Base-by-base conservation (phyloP, 352 stramenopile species). In the Globisporangium emineosum region DNA sequence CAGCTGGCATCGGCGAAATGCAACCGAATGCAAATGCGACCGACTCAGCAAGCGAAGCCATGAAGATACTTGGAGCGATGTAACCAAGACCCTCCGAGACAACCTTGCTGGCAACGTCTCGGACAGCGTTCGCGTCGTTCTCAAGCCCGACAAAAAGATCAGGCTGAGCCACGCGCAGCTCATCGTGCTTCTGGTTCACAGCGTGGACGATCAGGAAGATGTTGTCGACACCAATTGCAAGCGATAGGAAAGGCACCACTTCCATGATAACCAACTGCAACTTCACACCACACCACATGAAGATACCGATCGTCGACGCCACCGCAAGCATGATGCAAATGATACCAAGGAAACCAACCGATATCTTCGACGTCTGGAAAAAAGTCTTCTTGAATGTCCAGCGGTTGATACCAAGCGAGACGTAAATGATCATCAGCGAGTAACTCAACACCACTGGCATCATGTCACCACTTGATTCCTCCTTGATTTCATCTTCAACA, bases 251-350 rank as follows among this genome's bases (percentile, higher is more conserved):
- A 27, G 80, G 80, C 30, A 89, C 78, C 19, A 89, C 80, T 25
- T 89, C 80, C 75, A 89, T 88, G 50, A 89, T 86, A 32, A 89
- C 83, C 15, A 89, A 58, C 65, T 89, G 80, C n/a, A 89, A 67
- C 54, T 86, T 84, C 29, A 79, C 80, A 15, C 73, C 74, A 37
- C 64, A 68, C 80, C 78, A 88, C 66, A 81, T 82, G 71, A 83
- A 89, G 25, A 89, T 62, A 29, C 76, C 80, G 45, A 89, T 86
- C 9, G 80, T 89, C 25, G 75, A 73, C 15, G 76, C 68, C 55
- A 89, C 80, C 54, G 76, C 76, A 23, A 81, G 73, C 32, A 88
- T 71, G 55, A 89, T 86, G 65, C 76, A 80, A 30, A 84, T 68
- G 12, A 89, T 77, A 35, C 80, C 80, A 40, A 75, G 73, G 40